Base-by-base conservation (phyloP, 768 basidiomycete genomes). In the Russula compacta region DNA sequence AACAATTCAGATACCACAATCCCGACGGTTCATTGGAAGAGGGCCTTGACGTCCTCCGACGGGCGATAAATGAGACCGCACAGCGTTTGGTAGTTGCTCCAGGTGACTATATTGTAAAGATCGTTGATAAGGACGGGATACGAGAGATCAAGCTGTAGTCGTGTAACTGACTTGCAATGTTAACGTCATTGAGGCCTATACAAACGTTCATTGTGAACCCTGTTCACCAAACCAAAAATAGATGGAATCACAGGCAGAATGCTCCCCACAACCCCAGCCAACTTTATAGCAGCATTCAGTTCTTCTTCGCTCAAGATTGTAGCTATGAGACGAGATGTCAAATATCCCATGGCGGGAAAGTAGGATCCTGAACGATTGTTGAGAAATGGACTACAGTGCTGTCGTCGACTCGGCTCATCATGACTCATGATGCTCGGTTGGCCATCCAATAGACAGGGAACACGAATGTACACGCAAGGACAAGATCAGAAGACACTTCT, bases 91-190 rank as follows among this genome's bases (percentile, higher is more conserved):
- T 90, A 54, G 85, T 95, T 60, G 83, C 83, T 64, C 85, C 89
- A 1, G 87, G 84, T 46, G 85, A 78, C 67, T 95, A 91, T 77
- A 92, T 87, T 72, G 86, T 95, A 66, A 93, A 92, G 71, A 77
- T 97, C 12, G 91, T 97, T 36, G 93, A 97, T 75, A 92, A 87
- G 74, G 88, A 95, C 70, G 95, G 95, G 53, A 79, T 90, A 29
- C 80, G 92, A 57, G 87, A 89, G 67, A 76, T 95, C 58, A 84
- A 91, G 68, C 69, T 95, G 66, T 63, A 58, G 53, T 48, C 42
- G 38, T 58, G 19, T 62, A 29, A 36, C 52, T 19, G 52, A 43
- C 47, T 36, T 32, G 11, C 50, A 24, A 44, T 8, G 35, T 36
- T 17, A 24, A 47, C 9, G 10, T 35, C 8, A 43, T 43, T 15